These are phyloP conservation scores for Dryas octopetala DNA, from an alignment of 306 rosid species.

Conservation along the genomic window DNA sequence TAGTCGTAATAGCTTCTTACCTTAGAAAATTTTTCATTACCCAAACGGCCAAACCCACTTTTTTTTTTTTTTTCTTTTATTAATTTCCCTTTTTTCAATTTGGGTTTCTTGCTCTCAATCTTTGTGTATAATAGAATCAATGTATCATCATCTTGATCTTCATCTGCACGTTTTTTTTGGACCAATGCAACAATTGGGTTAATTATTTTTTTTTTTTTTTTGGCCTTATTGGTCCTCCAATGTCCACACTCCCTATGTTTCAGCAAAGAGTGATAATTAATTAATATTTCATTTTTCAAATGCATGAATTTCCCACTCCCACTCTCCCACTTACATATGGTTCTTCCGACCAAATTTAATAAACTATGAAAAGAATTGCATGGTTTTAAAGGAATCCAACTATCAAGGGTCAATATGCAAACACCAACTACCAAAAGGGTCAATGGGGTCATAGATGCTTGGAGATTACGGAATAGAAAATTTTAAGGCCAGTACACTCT, in stretches of 20 bases:
- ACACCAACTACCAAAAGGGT: not conserved
- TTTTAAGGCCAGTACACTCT: not conserved
- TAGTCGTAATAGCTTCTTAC: constrained; percentile 36
- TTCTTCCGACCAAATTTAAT: not conserved
- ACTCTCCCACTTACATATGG: not conserved
- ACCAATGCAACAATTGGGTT: not conserved
- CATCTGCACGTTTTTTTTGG: not conserved
- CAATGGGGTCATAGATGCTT: constrained; percentile 12
- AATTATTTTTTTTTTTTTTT: not conserved
- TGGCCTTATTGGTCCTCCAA: no score
- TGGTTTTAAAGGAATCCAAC: constrained; percentile 9
- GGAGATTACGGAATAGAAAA: not conserved
- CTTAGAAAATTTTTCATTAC: constrained; percentile 12
- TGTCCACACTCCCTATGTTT: not conserved
- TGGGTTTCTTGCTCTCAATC: not conserved
- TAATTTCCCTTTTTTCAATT: constrained; percentile 16
- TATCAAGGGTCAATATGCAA: not conserved
- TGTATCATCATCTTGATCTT: not conserved
- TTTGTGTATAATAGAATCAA: constrained; percentile 15
- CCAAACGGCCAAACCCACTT: constrained; percentile 7
- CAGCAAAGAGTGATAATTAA: not conserved
- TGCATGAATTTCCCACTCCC: constrained; percentile 1
- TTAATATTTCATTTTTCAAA: not conserved
- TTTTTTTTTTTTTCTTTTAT: constrained; percentile 2
- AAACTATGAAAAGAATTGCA: constrained; percentile 3